Evolutionary conservation across 805 yeast species (phyloP).

Genomic region (Nakazawaea populi): DNA sequence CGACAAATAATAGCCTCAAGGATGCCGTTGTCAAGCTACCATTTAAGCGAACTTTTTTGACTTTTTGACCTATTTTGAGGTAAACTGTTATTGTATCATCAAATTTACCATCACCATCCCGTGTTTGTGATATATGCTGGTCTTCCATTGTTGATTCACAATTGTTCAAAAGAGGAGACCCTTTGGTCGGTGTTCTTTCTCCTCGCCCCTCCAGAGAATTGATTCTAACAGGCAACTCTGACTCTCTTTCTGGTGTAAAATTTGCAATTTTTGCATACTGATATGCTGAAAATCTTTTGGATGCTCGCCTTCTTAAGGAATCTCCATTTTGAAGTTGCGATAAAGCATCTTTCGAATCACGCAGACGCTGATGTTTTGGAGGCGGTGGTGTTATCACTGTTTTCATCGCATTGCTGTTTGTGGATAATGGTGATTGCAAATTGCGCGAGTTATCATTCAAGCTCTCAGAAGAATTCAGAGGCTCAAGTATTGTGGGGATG

Average conservation of each 20-base stretch:
- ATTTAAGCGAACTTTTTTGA: conserved; percentile 45
- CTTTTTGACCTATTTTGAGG: conserved; percentile 43
- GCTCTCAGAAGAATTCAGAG: neutral
- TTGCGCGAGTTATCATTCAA: neutral
- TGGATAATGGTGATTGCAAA: neutral
- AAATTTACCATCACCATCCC: neutral
- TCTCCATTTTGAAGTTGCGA: conserved; percentile 77
- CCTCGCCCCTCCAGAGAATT: conserved; percentile 12
- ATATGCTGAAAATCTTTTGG: conserved; percentile 89
- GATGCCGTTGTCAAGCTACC: conserved; percentile 46
- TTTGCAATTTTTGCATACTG: conserved; percentile 76
- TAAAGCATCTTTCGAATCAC: conserved; percentile 47
- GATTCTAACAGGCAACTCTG: conserved; percentile 18
- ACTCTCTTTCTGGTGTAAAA: conserved; percentile 24
- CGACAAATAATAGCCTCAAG: conserved; percentile 70
- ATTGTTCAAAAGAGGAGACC: neutral
- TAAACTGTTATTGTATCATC: conserved; percentile 26
- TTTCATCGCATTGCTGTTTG: neutral
- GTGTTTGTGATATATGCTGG: neutral
- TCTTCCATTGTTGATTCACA: neutral
- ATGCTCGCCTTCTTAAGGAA: conserved; percentile 85
- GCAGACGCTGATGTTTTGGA: neutral
- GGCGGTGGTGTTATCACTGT: neutral
- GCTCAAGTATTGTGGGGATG: neutral
- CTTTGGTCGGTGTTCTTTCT: conserved; percentile 4